A percentile compares a stretch with the other conserved stretches of the same genome.
Conservation (phyloP, 129 eudicot genomes). For the Solidago caesia region DNA sequence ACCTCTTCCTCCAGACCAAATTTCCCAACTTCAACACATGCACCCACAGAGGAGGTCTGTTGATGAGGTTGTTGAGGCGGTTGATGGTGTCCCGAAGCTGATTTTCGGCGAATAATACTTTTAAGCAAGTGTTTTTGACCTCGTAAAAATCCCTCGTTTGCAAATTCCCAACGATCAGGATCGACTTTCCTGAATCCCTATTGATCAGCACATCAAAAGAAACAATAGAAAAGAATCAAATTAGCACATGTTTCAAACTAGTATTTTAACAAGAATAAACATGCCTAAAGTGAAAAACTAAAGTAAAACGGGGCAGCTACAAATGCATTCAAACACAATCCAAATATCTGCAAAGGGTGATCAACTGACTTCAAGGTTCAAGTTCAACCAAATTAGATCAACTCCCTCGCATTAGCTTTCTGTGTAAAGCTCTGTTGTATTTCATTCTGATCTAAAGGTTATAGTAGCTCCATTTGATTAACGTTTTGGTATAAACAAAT, state of each 20-base stretch:
- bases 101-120: slow-evolving; percentile 58
- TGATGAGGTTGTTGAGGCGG: slow-evolving; percentile 52
- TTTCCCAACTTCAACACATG: slow-evolving; percentile 90
- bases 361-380: not conserved
- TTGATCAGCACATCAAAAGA: slow-evolving; percentile 16
- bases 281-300: not conserved
- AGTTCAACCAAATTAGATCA: not conserved
- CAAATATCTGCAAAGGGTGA: not conserved
- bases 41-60: slow-evolving; percentile 56
- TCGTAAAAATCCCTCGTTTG: slow-evolving; percentile 82
- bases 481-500: too few relatives aligned
- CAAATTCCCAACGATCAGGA: slow-evolving; percentile 95
- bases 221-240: not conserved
- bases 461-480: not conserved
- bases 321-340: too few relatives aligned
- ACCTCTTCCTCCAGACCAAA: slow-evolving; percentile 92
- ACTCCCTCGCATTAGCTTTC: not conserved
- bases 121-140: slow-evolving; percentile 82
- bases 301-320: too few relatives aligned
- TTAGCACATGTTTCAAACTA: slow-evolving; percentile 18
- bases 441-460: not conserved
- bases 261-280: not conserved
- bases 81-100: slow-evolving; percentile 57
- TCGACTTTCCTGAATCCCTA: slow-evolving; percentile 90
- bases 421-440: not conserved